Base-by-base conservation (phyloP, 192 early-diverging fungal species). In the Thoreauomyces humboldtii region DNA sequence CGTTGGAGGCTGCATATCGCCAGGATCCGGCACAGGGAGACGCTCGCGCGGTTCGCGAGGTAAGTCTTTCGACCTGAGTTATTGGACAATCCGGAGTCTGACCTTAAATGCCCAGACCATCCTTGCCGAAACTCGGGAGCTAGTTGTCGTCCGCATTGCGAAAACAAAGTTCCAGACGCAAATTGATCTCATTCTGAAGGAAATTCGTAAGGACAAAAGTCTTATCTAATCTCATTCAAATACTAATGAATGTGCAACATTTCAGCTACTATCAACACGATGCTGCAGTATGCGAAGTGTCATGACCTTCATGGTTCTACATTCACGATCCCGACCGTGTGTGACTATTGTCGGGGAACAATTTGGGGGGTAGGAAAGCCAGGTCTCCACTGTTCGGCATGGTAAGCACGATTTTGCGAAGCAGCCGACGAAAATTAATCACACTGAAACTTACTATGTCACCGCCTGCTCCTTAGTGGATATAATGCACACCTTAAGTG, bases 361-460 rank as follows among this genome's bases (percentile, higher is more conserved):
- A 88, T 92, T 52, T 92, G 90, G 90, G 90, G 90, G 1, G 77
- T 91, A 7, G 77, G 81, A 24, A 90, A 89, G 52, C 79, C 87
- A 58, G 90, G 86, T 19, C 65, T 41, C 38, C 38, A 17, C 38
- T 41, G 9, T 41, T 17, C 38, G 11, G 11, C 9, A 9, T 41
- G 9, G 9, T 41, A 17, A 9, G 17, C 11, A 41, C 17, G 9
- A 17, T 9, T 41, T 41, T 41, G 38, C 17, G 17, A 17, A 12
- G 17, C 11, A 12, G 9, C 38, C 17, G 11, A 9, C 38, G 17
- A 41, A 9, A 41, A 41, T 41, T 17, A 12, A 41, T 41, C 17
- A 12, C 38, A 41, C 38, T 41, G 11, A 9, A 9, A 17, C 38
- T 17, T 17, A 41, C 38, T 41, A 17, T 12, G 11, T 41, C 9